phyloP scores from a whole-genome alignment of 2,329 filamentous ascomycete species.

The Penicillium polonicum region DNA sequence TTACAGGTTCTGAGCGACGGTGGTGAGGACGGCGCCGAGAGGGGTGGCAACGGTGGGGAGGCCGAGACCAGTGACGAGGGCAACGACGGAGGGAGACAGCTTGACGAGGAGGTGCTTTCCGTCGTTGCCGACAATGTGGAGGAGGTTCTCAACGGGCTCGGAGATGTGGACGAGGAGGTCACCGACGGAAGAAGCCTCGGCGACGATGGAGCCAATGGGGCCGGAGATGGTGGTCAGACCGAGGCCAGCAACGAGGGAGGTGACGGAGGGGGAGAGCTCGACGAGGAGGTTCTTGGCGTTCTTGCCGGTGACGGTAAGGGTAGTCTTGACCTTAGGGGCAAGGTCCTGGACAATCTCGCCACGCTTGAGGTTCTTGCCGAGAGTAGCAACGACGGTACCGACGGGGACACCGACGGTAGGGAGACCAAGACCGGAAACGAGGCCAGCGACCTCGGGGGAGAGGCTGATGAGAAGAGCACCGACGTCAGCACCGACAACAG shows the following conservation, averaged over 20 bases:
- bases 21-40: constrained; percentile 31
- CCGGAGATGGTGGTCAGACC: constrained; percentile 29
- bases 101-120: constrained; percentile 28
- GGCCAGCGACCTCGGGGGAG: constrained; percentile 27
- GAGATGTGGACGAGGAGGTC: constrained; percentile 31
- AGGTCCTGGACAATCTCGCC: constrained; percentile 16
- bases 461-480: constrained; percentile 33
- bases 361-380: constrained; percentile 33
- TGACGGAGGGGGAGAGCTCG: constrained; percentile 24
- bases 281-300: constrained; percentile 14
- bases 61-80: constrained; percentile 28
- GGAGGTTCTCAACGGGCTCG: constrained; percentile 24
- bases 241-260: constrained; percentile 29
- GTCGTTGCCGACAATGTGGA: constrained; percentile 29
- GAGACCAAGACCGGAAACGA: constrained; percentile 32
- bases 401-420: constrained; percentile 30
- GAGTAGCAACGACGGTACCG: constrained; percentile 27
- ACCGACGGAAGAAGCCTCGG: constrained; percentile 26
- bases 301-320: constrained; percentile 10
- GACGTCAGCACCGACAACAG: constrained; percentile 31
- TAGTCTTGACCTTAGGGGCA: constrained; percentile 8
- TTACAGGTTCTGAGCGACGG: constrained; percentile 29
- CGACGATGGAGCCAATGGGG: constrained; percentile 29
- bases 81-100: constrained; percentile 27
- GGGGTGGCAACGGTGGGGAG: constrained; percentile 28